phyloP scores from a whole-genome alignment of 2,329 filamentous ascomycete genomes.

The Coniella lustricola region DNA sequence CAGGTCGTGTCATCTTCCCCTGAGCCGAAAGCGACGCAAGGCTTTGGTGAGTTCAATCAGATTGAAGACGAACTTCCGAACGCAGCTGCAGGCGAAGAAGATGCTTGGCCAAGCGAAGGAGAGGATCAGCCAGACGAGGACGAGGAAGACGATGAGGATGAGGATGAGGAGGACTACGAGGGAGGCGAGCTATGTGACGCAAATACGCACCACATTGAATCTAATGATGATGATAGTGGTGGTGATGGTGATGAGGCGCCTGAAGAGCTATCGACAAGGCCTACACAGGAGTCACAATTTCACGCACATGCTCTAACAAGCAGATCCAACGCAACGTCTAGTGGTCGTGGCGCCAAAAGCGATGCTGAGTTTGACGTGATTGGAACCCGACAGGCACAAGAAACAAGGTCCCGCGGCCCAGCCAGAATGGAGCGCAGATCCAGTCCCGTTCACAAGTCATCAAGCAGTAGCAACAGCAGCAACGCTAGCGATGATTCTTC shows the following conservation, averaged over 20 bases:
- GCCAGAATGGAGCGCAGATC: not conserved
- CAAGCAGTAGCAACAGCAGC: not conserved
- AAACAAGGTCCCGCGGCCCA: not conserved
- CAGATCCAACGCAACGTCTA: not conserved
- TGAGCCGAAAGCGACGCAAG: constrained; percentile 1
- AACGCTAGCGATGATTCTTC: constrained; percentile 1
- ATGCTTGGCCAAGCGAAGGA: not conserved
- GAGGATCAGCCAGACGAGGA: not conserved
- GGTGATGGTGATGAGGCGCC: constrained; percentile 22
- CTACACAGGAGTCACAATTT: constrained; percentile 1
- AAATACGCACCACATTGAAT: too few relatives aligned
- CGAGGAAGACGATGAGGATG: constrained; percentile 10
- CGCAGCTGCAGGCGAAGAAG: constrained; percentile 7
- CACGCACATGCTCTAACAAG: constrained; percentile 6
- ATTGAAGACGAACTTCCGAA: constrained; percentile 7
- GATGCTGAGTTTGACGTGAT: not conserved
- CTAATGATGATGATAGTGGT: constrained; percentile 10
- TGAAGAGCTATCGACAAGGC: constrained; percentile 15
- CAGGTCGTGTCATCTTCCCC: constrained; percentile 15
- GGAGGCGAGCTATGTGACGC: not conserved
- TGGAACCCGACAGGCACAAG: not conserved
- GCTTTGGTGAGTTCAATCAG: constrained; percentile 9
- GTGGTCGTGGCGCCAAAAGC: not conserved
- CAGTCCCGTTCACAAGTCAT: not conserved
- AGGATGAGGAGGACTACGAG: constrained; percentile 13